Evolutionary conservation across 352 stramenopile genomes (phyloP), one percentile per base, ranked within the genome.

Genomic region (Pythium dissotocum): DNA sequence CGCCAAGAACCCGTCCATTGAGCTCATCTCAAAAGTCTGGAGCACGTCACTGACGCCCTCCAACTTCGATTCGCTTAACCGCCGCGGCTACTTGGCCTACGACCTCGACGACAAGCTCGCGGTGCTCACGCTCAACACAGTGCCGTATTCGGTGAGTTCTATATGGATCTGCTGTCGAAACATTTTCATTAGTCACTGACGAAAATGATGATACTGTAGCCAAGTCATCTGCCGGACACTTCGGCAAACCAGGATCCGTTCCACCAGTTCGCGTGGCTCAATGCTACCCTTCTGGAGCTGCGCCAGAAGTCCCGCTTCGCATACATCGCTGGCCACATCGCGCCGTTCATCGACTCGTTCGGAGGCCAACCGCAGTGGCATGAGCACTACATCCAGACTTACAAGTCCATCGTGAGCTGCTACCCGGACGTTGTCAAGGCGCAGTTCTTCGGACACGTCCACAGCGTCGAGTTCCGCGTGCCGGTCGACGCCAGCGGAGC

Each of bases 361-460:
- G 70, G 77, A 6, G 88, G 88, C 18, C 73, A 80, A 5, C 81
- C 93, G 4, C 79, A 96, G 63, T 98, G 94, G 92, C 82, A 93
- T 42, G 73, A 88, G 36, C 67, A 78, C 63, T 98, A 98, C 73
- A 87, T 97, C 24, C 66, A 77, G 0, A 79, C 56, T 38, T 98
- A 98, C 80, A 83, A 89, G 65, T 32, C 63, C 3, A 91, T 97
- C 40, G 69, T 97, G 8, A 66, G 69, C 26, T 42, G 78, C 58
- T 93, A 87, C 67, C 38, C 77, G 0, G 71, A 83, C 24, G 72
- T 90, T 52, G 77, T 97, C 48, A 90, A 97, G 69, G 78, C 82
- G 2, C 87, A 95, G 71, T 71, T 98, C 44, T 98, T 97, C 80
- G 94, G 90, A 6, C 94, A 98, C 76, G 77, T 98, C 6, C 94